Conservation (phyloP, 345 rosid genomes). For the Lepidium didymum region DNA sequence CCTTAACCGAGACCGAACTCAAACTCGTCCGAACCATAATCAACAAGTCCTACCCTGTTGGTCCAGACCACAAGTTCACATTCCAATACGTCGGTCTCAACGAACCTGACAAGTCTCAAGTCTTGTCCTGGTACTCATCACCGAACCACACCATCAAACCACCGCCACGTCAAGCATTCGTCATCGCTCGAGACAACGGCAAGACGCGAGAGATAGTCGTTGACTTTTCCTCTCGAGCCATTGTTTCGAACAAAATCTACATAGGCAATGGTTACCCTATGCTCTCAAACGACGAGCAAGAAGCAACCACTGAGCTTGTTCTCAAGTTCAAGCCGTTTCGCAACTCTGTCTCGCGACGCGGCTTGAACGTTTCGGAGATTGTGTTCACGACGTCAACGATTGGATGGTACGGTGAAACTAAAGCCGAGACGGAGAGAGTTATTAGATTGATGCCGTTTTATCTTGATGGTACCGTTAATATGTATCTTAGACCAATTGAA, state of each 20-base stretch:
- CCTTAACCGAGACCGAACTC: constrained; percentile 51
- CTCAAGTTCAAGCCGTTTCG: constrained; percentile 37
- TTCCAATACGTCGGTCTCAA: constrained; percentile 59
- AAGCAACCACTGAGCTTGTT: constrained; percentile 34
- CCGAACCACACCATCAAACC: neutral
- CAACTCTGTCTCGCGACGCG: constrained; percentile 30
- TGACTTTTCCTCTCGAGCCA: constrained; percentile 34
- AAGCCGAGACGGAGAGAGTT: constrained; percentile 34
- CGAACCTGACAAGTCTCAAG: constrained; percentile 55
- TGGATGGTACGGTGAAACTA: constrained; percentile 58
- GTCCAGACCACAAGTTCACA: constrained; percentile 39
- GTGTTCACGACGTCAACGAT: constrained; percentile 55
- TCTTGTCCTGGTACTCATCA: constrained; percentile 44
- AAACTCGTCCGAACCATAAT: constrained; percentile 36
- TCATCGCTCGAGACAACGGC: constrained; percentile 40
- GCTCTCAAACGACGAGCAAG: constrained; percentile 41
- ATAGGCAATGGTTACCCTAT: constrained; percentile 58
- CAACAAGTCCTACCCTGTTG: constrained; percentile 17
- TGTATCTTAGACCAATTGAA: constrained; percentile 55
- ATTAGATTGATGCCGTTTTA: constrained; percentile 40
- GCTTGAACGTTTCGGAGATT: constrained; percentile 46
- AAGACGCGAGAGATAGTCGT: constrained; percentile 41
- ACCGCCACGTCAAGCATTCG: constrained; percentile 48
- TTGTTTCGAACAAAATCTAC: constrained; percentile 34
- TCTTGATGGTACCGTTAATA: constrained; percentile 41